Evolutionary conservation across 192 early-diverging fungal species (phyloP), one percentile per base, ranked within the genome.

Genomic region (Linnemannia schmuckeri): DNA sequence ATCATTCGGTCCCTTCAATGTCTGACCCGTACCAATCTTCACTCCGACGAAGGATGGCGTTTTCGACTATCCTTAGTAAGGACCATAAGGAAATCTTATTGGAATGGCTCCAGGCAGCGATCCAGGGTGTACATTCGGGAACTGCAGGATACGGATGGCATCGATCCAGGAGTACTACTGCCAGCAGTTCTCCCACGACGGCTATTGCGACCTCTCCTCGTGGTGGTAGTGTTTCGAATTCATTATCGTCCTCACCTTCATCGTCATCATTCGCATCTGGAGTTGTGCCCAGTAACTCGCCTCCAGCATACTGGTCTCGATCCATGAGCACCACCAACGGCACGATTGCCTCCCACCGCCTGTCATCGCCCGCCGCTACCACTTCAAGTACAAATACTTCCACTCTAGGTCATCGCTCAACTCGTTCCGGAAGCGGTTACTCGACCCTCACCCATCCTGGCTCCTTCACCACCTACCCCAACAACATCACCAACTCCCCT

Each of bases 1-100:
- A 87, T 33, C 85, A 87, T 70, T 81, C 85, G 37, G 85, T 87
- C 22, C 85, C 85, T 0, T 87, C 85, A 0, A 87, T 87, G 85
- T 72, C 85, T 22, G 79, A 81, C 38, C 85, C 85, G 0, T 81
- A 87, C 33, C 79, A 81, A 73, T 61, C 68, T 2, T 87, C 85
- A 10, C 70, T 87, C 24, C 73, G 80, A 71, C 46, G 79, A 5
- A 71, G 85, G 2, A 81, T 87, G 85, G 80, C 85, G 22, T 87
- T 87, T 40, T 87, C 85, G 24, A 87, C 78, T 0, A 78, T 87
- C 30, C 33, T 87, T 35, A 71, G 44, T 47, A 87, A 81, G 46
- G 85, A 87, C 3, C 71, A 87, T 22, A 81, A 81, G 38, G 85
- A 87, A 7, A 22, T 81, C n/a, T 72, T 87, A 18, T 42, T 87